Evolutionary conservation across 2,329 filamentous ascomycete species (phyloP), one percentile per base, ranked within the genome.

Genomic region (Exophiala sp.): DNA sequence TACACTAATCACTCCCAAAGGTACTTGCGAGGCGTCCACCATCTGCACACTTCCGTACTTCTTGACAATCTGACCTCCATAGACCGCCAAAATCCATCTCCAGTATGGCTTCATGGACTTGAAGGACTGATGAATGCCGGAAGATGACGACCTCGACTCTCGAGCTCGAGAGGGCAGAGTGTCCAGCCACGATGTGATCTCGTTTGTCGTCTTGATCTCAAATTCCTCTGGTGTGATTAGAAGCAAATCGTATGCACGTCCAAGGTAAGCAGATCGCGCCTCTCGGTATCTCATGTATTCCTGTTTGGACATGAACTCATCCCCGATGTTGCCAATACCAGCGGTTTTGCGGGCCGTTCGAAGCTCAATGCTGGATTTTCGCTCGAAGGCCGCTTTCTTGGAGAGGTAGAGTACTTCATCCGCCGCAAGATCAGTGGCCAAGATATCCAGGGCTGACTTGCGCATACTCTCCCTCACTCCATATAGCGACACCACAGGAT

Each of bases 401-500:
- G 35, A 12, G 16, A 49, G 21, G 42, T 49, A 40, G 10, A 33
- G 16, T n/a, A 14, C 63, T 45, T 84, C 83, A 1, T 78, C 76
- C 1, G 77, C 52, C 8, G 72, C 48, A 6, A 67, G 65, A 2
- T 66, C 69, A 33, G 62, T 65, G 16, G 66, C 62, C 2, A 76
- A 57, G 2, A 68, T 66, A 24, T 62, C 61, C 9, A 63, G 60
- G 0, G 73, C 70, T 0, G 68, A 68, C 11, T 65, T 59, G n/a
- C 66, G 69, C 61, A 75, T 69, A 45, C 62, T 70, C 53, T 72
- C 73, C 48, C 65, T 73, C 72, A 78, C 77, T 20, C 74, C 69
- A 11, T 80, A 68, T 3, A 78, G 71, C 1, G 66, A 62, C 18
- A 81, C 72, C 54, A 79, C 78, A 0, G 78, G 77, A 34, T 78